phyloP scores from a whole-genome alignment of 148 eudicot genomes.

The Rheum nobile region DNA sequence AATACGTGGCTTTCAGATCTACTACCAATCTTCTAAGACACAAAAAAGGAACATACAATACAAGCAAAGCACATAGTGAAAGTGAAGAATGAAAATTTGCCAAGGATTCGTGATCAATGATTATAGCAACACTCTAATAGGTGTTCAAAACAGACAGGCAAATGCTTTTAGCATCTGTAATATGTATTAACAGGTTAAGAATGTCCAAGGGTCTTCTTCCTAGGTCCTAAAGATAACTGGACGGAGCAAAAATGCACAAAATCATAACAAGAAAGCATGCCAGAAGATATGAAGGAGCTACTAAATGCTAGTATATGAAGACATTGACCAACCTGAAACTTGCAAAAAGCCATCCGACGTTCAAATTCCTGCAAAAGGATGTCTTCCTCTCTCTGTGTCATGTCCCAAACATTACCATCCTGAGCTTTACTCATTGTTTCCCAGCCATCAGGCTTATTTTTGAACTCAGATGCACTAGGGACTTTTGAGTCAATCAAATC shows the following conservation, averaged over 20 bases:
- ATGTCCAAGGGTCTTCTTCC: neutral
- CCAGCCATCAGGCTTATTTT: slow-evolving; percentile 97
- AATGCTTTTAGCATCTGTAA: neutral
- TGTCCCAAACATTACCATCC: slow-evolving; percentile 91
- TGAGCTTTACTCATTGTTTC: slow-evolving; percentile 66
- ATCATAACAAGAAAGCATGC: neutral
- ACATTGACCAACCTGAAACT: slow-evolving; percentile 59
- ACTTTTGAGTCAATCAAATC: slow-evolving; percentile 34
- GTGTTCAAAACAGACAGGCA: neutral
- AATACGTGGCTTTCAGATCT: neutral
- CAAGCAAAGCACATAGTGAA: neutral
- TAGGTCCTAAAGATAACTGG: neutral
- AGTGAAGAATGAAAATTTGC: neutral
- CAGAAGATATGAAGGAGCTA: neutral
- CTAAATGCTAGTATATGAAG: neutral
- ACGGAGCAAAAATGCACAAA: neutral
- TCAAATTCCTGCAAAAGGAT: slow-evolving; percentile 93
- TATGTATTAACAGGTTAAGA: neutral
- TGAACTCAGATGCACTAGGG: slow-evolving; percentile 48
- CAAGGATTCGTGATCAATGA: neutral
- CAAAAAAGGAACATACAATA: neutral
- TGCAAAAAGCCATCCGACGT: slow-evolving; percentile 85
- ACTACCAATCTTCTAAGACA: neutral
- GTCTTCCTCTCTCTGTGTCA: slow-evolving; percentile 97
- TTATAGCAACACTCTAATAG: neutral